Percentiles rank a stretch among this genome's conserved stretches.
Evolutionary conservation across 1,284 basidiomycete genomes (phyloP).

Genomic region (Singerocomus inundabilis): DNA sequence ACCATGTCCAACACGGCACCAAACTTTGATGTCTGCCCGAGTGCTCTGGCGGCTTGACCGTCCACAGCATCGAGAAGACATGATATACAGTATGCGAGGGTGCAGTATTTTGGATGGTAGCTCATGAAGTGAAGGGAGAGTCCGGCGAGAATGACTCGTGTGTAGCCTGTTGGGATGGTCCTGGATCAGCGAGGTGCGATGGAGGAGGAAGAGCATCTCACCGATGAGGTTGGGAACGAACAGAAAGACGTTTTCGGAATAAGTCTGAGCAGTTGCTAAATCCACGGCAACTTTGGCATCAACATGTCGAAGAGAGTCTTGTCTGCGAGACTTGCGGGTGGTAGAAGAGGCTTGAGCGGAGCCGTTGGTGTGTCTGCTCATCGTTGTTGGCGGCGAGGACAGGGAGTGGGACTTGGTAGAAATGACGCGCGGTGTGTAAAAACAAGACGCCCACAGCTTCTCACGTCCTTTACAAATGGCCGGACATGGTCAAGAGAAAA

Average conservation of each 20-base stretch:
- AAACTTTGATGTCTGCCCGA: slow-evolving; percentile 93
- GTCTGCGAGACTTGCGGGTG: slow-evolving; percentile 20
- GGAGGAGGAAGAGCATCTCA: slow-evolving; percentile 31
- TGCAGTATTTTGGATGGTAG: slow-evolving; percentile 91
- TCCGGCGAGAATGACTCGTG: slow-evolving; percentile 88
- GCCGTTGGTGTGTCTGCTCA: slow-evolving; percentile 32
- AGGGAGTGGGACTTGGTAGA: not conserved
- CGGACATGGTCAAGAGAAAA: no score
- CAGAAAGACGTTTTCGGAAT: slow-evolving; percentile 91
- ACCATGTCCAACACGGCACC: slow-evolving; percentile 99
- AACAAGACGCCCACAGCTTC: no score
- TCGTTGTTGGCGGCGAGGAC: slow-evolving; percentile 17
- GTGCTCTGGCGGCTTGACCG: slow-evolving; percentile 87
- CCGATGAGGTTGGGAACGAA: slow-evolving; percentile 98
- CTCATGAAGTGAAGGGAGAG: slow-evolving; percentile 93
- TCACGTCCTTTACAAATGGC: no score
- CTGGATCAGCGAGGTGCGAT: slow-evolving; percentile 4
- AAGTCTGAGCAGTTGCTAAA: slow-evolving; percentile 79
- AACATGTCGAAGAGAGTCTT: slow-evolving; percentile 57
- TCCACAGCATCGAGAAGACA: slow-evolving; percentile 95
- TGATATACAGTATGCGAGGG: slow-evolving; percentile 88
- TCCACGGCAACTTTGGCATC: slow-evolving; percentile 80
- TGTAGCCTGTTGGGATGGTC: slow-evolving; percentile 64
- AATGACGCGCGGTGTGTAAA: slow-evolving; percentile 22
- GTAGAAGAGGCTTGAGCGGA: slow-evolving; percentile 13